Conservation (phyloP, 2,329 filamentous ascomycete species). For the Alternaria tenuissima region DNA sequence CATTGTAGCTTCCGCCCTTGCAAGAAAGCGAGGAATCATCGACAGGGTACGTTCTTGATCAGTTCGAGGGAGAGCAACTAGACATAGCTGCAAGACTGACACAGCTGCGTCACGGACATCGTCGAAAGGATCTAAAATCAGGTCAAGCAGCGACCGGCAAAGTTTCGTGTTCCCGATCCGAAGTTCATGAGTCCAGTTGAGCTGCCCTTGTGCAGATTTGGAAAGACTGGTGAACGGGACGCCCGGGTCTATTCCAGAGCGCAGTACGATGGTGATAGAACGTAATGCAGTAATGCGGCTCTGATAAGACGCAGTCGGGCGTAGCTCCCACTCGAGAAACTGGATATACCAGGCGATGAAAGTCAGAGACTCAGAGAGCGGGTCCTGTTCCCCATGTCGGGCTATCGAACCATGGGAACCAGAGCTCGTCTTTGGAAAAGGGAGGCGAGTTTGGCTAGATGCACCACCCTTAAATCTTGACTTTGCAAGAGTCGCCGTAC, state of each 20-base stretch:
- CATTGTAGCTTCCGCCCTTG: conserved; percentile 63
- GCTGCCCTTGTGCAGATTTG: conserved; percentile 59
- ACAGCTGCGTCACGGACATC: conserved; percentile 74
- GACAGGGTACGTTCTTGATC: conserved; percentile 22
- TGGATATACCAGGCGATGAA: conserved; percentile 79
- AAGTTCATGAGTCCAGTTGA: conserved; percentile 60
- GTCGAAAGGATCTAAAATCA: conserved; percentile 89
- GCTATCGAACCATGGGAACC: background rate
- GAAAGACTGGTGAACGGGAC: conserved; percentile 51
- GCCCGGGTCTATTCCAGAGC: conserved; percentile 69
- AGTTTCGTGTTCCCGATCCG: conserved; percentile 55
- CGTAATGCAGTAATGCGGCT: conserved; percentile 84
- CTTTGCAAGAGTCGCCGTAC: conserved; percentile 44
- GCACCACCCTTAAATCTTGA: conserved; percentile 14
- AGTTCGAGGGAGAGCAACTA: conserved; percentile 29
- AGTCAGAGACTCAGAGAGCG: conserved; percentile 61
- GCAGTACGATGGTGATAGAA: conserved; percentile 71
- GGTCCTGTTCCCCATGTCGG: conserved; percentile 14
- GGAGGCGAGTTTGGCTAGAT: conserved; percentile 16
- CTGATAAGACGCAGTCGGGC: conserved; percentile 86
- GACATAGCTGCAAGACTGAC: conserved; percentile 52
- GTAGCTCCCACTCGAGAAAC: conserved; percentile 77
- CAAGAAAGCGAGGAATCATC: conserved; percentile 37
- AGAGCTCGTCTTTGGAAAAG: conserved; percentile 27
- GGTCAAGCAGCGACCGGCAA: conserved; percentile 74